These are phyloP conservation scores for Pseudonectria foliicola DNA, from an alignment of 2,329 filamentous ascomycete species.

Conservation along the genomic window DNA sequence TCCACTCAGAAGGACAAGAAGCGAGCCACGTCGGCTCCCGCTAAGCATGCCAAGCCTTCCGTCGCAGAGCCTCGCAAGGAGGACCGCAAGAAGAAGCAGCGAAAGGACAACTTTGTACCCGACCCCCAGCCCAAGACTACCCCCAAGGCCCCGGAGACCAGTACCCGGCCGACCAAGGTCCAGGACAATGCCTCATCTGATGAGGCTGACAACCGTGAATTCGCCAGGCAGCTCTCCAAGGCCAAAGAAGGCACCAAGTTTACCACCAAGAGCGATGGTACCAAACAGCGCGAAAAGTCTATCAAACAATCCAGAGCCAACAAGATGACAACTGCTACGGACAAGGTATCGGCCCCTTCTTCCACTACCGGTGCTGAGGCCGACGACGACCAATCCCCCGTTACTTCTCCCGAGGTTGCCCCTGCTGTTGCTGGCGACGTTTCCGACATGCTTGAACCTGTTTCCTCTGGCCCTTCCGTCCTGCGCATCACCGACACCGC, in stretches of 20 bases:
- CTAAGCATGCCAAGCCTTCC: conserved; percentile 24
- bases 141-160: conserved; percentile 20
- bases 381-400: conserved; percentile 72
- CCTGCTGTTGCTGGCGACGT: conserved; percentile 61
- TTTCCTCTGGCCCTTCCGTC: conserved; percentile 60
- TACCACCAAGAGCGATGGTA: conserved; percentile 43
- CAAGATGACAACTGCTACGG: conserved; percentile 37
- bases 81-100: conserved; percentile 40
- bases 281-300: conserved; percentile 60
- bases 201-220: conserved; percentile 63
- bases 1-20: conserved; percentile 29
- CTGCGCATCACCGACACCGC: conserved; percentile 67
- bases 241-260: conserved; percentile 63
- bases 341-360: conserved; percentile 41
- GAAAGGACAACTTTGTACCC: conserved; percentile 34
- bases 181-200: conserved; percentile 44
- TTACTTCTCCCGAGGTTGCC: conserved; percentile 54
- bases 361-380: conserved; percentile 69
- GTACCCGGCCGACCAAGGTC: conserved; percentile 21
- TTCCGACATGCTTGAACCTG: conserved; percentile 84
- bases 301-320: conserved; percentile 62
- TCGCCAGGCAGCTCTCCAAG: conserved; percentile 65
- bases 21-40: conserved; percentile 18
- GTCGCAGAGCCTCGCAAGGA: conserved; percentile 31
- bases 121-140: conserved; percentile 30